A percentile compares a stretch with the other conserved stretches of the same genome.
These are phyloP conservation scores for Botrytis aclada DNA, from an alignment of 2,329 filamentous ascomycete genomes.

Conservation along the genomic window DNA sequence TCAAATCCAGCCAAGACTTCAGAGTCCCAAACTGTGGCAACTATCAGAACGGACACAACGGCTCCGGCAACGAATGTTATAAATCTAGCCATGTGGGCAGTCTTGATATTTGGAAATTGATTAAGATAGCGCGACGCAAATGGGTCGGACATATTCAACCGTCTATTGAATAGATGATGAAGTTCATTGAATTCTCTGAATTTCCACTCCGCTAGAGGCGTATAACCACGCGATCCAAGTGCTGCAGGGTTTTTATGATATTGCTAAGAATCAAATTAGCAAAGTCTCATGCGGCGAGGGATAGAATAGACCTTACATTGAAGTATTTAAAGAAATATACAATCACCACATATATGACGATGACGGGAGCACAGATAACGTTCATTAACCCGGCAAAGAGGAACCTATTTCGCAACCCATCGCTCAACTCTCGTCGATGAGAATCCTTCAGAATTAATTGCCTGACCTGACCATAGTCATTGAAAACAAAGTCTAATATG, in stretches of 20 bases:
- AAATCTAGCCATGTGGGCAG: constrained; percentile 77
- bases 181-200: constrained; percentile 98
- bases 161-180: constrained; percentile 83
- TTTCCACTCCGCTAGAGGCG: constrained; percentile 93
- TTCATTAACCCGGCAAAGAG: constrained; percentile 82
- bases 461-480: constrained; percentile 81
- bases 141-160: constrained; percentile 90
- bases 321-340: constrained; percentile 96
- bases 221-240: constrained; percentile 86
- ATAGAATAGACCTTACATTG: constrained; percentile 55
- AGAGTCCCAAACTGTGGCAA: constrained; percentile 82
- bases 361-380: constrained; percentile 79
- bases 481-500: constrained; percentile 92
- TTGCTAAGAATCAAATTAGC: constrained; percentile 55
- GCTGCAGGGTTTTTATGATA: constrained; percentile 91
- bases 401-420: constrained; percentile 73
- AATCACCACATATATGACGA: constrained; percentile 80
- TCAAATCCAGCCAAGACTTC: constrained; percentile 91
- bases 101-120: constrained; percentile 95
- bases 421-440: constrained; percentile 73
- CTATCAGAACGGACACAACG: constrained; percentile 77
- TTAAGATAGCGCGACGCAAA: constrained; percentile 90
- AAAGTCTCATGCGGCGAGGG: background rate
- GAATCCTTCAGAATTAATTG: constrained; percentile 82
- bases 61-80: constrained; percentile 86